phyloP scores from a whole-genome alignment of 495 filamentous ascomycete species.

The Thermothielavioides terrestris region DNA sequence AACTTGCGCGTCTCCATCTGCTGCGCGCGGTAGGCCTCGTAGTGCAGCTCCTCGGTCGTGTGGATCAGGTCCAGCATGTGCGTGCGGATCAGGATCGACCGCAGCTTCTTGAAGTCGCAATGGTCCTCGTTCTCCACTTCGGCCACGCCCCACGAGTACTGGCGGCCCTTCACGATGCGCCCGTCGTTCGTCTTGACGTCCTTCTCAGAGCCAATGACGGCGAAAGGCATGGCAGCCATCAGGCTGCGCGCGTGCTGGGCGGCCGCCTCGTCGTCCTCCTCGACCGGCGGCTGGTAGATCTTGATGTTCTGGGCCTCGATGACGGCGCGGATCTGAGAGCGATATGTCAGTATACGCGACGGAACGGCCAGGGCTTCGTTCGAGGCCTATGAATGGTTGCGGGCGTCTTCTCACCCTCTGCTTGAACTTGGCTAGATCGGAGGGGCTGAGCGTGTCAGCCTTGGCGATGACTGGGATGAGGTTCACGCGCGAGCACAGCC shows the following conservation, averaged over 20 bases:
- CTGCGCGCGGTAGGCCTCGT: slow-evolving; percentile 96
- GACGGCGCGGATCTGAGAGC: slow-evolving; percentile 72
- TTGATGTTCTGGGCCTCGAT: slow-evolving; percentile 98
- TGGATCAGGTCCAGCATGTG: slow-evolving; percentile 99
- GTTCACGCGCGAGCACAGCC: slow-evolving; percentile 93
- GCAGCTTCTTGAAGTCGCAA: slow-evolving; percentile 99
- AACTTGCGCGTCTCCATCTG: slow-evolving; percentile 99
- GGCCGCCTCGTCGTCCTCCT: slow-evolving; percentile 96
- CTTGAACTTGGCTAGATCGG: slow-evolving; percentile 88
- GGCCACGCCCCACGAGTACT: slow-evolving; percentile 98
- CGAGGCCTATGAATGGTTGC: too few species aligned
- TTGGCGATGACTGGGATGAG: slow-evolving; percentile 97
- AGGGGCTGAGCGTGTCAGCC: slow-evolving; percentile 92
- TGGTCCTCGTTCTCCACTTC: slow-evolving; percentile 99
- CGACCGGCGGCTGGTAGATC: slow-evolving; percentile 94
- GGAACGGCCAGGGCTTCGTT: too few species aligned
- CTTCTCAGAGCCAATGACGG: slow-evolving; percentile 98
- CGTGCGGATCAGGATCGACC: slow-evolving; percentile 97
- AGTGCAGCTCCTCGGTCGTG: slow-evolving; percentile 97
- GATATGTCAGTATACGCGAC: slow-evolving; percentile 25
- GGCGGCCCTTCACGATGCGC: slow-evolving; percentile 94
- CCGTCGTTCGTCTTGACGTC: slow-evolving; percentile 94
- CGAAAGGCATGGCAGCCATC: slow-evolving; percentile 96
- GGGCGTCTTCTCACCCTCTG: slow-evolving; percentile 67
- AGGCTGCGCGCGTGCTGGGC: slow-evolving; percentile 87